Evolutionary conservation across 192 early-diverging fungal genomes (phyloP).

Genomic region (Phlyctochytrium arcticum): DNA sequence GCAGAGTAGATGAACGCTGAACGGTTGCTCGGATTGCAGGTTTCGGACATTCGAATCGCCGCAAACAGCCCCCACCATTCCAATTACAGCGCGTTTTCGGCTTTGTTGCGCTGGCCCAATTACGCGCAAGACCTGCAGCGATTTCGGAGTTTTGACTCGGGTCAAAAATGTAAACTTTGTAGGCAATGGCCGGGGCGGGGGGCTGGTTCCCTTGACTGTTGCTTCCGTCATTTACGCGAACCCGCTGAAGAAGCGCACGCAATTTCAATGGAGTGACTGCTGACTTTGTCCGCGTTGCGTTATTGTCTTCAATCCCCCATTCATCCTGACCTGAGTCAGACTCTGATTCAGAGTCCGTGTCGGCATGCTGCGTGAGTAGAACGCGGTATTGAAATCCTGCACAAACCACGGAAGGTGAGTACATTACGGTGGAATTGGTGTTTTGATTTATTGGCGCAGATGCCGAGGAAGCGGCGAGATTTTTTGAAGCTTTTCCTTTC

Average conservation of each 20-base stretch:
- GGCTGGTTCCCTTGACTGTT: background rate
- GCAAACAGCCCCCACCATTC: conserved; percentile 29
- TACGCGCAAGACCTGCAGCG: background rate
- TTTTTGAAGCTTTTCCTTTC: background rate
- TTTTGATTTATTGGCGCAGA: background rate
- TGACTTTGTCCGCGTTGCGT: background rate
- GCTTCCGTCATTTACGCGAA: background rate
- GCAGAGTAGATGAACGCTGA: too few relatives aligned
- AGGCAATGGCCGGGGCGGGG: conserved; percentile 17
- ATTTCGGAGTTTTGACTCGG: background rate
- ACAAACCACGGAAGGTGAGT: conserved; percentile 28
- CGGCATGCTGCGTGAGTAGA: conserved; percentile 14
- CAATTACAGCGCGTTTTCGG: conserved; percentile 28
- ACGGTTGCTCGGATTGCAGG: too few relatives aligned
- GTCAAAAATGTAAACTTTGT: conserved; percentile 30
- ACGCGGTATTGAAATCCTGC: conserved; percentile 40
- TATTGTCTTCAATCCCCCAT: background rate
- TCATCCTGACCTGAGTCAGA: conserved; percentile 24
- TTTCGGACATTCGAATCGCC: conserved; percentile 18
- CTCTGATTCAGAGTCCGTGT: conserved; percentile 5
- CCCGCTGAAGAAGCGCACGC: background rate
- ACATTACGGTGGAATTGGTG: conserved; percentile 5
- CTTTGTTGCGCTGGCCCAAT: background rate
- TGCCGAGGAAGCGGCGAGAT: background rate
- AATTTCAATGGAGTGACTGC: background rate